phyloP scores from a whole-genome alignment of 2,329 filamentous ascomycete genomes.

The Trichoderma breve region DNA sequence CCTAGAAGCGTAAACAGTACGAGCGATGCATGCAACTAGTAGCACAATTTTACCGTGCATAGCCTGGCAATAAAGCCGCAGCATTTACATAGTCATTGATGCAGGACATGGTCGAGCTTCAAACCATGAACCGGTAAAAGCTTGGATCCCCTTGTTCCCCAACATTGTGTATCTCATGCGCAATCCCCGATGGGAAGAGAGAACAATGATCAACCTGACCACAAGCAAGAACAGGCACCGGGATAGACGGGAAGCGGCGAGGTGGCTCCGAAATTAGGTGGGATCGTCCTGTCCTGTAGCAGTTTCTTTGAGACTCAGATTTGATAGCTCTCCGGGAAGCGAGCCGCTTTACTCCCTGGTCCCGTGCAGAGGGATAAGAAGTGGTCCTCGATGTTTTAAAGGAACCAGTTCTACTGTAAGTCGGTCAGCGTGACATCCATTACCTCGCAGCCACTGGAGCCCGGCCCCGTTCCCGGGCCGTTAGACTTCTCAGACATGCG shows the following conservation, averaged over 20 bases:
- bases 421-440: background rate
- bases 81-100: background rate
- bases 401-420: background rate
- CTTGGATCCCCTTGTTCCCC: background rate
- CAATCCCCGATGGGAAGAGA: background rate
- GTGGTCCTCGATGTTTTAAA: background rate
- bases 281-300: background rate
- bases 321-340: background rate
- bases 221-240: background rate
- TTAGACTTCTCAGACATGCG: background rate
- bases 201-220: background rate
- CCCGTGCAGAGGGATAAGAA: background rate
- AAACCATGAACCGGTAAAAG: background rate
- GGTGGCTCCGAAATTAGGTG: background rate
- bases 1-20: background rate
- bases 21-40: background rate
- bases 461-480: background rate
- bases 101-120: background rate
- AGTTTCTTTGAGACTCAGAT: background rate
- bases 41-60: background rate
- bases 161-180: background rate
- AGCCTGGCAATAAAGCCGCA: background rate
- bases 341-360: background rate
- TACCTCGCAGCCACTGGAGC: background rate
- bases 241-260: background rate